Conservation (phyloP, 2,329 filamentous ascomycete genomes). For the Helicocarpus griseus region DNA sequence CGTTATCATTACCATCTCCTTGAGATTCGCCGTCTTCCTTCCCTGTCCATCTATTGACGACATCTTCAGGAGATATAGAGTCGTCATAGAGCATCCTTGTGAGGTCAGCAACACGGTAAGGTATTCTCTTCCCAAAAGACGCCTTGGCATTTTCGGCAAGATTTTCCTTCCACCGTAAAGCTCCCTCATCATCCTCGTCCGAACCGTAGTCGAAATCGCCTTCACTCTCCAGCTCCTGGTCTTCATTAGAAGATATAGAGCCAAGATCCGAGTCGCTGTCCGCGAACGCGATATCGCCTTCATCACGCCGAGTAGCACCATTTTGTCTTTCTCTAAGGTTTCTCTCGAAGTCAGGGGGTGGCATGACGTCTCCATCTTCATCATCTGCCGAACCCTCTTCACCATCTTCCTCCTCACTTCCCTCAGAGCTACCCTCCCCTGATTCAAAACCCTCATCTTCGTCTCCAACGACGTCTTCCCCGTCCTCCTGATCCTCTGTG, state of each 20-base stretch:
- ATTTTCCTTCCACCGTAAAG: constrained; percentile 78
- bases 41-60: constrained; percentile 66
- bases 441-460: constrained; percentile 47
- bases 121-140: constrained; percentile 58
- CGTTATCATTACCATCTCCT: constrained; percentile 46
- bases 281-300: constrained; percentile 77
- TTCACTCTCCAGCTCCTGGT: constrained; percentile 43
- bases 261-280: constrained; percentile 96
- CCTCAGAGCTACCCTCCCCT: constrained; percentile 25
- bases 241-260: constrained; percentile 61
- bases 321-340: constrained; percentile 38
- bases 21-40: constrained; percentile 48
- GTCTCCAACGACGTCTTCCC: constrained; percentile 47
- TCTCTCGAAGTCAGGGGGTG: constrained; percentile 35
- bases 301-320: constrained; percentile 45
- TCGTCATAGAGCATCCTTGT: constrained; percentile 84
- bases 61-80: constrained; percentile 62
- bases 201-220: constrained; percentile 45
- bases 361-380: constrained; percentile 27
- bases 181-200: constrained; percentile 61
- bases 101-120: constrained; percentile 72
- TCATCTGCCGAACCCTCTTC: constrained; percentile 25
- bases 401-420: constrained; percentile 44
- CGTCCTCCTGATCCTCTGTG: constrained; percentile 40
- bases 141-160: constrained; percentile 64